phyloP scores from a whole-genome alignment of 352 stramenopile species.

The Pythium rishiriense region DNA sequence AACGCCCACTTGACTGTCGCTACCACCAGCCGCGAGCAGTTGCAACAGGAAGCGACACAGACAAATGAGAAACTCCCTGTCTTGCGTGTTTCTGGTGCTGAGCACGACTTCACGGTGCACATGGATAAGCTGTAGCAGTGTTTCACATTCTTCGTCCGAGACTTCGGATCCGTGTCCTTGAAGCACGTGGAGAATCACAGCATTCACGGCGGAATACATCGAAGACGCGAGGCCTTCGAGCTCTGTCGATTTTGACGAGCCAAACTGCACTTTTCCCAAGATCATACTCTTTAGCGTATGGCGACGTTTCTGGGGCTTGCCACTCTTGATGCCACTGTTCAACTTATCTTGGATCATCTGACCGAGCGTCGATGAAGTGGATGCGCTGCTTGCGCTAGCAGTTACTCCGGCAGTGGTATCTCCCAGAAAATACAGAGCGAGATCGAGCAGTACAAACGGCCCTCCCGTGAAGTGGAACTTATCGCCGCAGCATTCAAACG shows the following conservation, averaged over 20 bases:
- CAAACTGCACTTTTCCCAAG: conserved; percentile 56
- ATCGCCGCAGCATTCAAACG: conserved; percentile 49
- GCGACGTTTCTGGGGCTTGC: conserved; percentile 30
- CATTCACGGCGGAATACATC: conserved; percentile 57
- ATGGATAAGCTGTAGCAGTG: conserved; percentile 60
- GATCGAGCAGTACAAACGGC: conserved; percentile 49
- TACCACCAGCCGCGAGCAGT: conserved; percentile 29
- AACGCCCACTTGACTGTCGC: conserved; percentile 12
- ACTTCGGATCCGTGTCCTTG: conserved; percentile 53
- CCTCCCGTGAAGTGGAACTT: conserved; percentile 56
- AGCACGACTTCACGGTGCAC: conserved; percentile 60
- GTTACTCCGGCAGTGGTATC: conserved; percentile 44
- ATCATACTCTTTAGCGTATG: conserved; percentile 47
- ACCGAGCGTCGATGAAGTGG: conserved; percentile 18
- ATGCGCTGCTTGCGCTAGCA: conserved; percentile 24
- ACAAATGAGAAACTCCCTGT: conserved; percentile 66
- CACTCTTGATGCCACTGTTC: conserved; percentile 18
- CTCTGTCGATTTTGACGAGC: conserved; percentile 48
- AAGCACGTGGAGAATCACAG: conserved; percentile 63
- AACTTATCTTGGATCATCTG: conserved; percentile 29
- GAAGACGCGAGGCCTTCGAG: conserved; percentile 47
- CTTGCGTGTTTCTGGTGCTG: conserved; percentile 46
- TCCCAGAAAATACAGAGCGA: conserved; percentile 59
- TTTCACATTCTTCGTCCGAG: conserved; percentile 47
- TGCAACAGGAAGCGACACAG: conserved; percentile 66